Conservation (phyloP, 2,329 filamentous ascomycete genomes). For the Lasiodiplodia citricola region DNA sequence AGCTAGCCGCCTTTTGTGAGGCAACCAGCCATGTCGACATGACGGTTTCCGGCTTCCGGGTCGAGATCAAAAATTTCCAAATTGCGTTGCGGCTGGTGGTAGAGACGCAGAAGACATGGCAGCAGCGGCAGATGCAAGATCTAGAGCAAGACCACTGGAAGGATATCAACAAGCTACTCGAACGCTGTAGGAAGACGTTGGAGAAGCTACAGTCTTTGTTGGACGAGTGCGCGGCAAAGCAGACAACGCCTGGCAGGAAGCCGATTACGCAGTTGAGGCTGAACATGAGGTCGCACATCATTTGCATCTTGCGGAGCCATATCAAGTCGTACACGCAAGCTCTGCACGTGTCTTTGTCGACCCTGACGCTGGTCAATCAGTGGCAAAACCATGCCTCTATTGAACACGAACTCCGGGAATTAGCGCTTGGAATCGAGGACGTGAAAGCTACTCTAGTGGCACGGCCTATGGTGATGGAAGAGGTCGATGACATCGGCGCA, state of each 20-base stretch:
- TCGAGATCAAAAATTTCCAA: slow-evolving; percentile 21
- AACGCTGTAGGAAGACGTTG: slow-evolving; percentile 12
- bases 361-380: slow-evolving; percentile 8
- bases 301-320: slow-evolving; percentile 19
- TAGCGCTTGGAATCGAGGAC: slow-evolving; percentile 9
- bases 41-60: slow-evolving; percentile 14
- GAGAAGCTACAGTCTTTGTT: background rate
- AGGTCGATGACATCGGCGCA: background rate
- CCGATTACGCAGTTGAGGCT: slow-evolving; percentile 17
- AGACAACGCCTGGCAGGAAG: background rate
- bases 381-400: slow-evolving; percentile 20
- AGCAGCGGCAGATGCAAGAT: background rate
- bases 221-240: background rate
- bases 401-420: slow-evolving; percentile 3
- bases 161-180: slow-evolving; percentile 9
- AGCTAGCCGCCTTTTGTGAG: slow-evolving; percentile 16
- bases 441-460: slow-evolving; percentile 11
- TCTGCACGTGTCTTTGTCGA: slow-evolving; percentile 19
- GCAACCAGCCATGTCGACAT: slow-evolving; percentile 20
- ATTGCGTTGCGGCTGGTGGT: slow-evolving; percentile 3
- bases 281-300: slow-evolving; percentile 23
- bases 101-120: background rate
- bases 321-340: slow-evolving; percentile 25
- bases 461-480: background rate
- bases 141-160: slow-evolving; percentile 21